Conservation (phyloP, 352 stramenopile genomes). For the Discostella stelligera region DNA sequence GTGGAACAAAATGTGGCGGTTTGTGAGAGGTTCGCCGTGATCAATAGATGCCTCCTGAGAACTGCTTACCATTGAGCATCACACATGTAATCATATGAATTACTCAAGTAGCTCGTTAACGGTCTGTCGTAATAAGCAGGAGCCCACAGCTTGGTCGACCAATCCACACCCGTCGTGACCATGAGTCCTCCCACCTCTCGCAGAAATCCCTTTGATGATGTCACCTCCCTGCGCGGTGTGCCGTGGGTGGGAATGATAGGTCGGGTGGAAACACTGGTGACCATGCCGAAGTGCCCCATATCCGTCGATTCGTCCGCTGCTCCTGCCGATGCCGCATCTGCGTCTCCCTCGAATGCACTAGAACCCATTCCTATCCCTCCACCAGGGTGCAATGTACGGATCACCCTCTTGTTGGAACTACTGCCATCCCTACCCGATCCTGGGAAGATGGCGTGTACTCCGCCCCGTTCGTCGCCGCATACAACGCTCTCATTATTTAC, state of each 20-base stretch:
- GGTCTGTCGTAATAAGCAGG: slow-evolving; percentile 70
- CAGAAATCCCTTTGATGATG: slow-evolving; percentile 67
- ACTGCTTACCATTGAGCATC: slow-evolving; percentile 74
- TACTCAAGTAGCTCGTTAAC: slow-evolving; percentile 75
- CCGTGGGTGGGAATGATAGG: slow-evolving; percentile 4
- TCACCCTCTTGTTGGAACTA: slow-evolving; percentile 24
- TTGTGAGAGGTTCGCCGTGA: not conserved
- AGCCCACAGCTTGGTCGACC: slow-evolving; percentile 78
- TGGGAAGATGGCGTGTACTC: slow-evolving; percentile 49
- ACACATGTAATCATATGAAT: slow-evolving; percentile 83
- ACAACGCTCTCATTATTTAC: slow-evolving; percentile 60
- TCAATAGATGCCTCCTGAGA: slow-evolving; percentile 4
- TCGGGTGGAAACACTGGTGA: slow-evolving; percentile 58
- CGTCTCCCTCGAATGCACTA: slow-evolving; percentile 30
- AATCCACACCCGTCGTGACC: slow-evolving; percentile 75
- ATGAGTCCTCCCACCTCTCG: slow-evolving; percentile 62
- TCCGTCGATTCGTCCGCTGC: slow-evolving; percentile 18
- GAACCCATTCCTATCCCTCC: not conserved
- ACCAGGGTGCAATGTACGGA: slow-evolving; percentile 39
- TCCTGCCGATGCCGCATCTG: slow-evolving; percentile 13
- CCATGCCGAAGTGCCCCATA: slow-evolving; percentile 73
- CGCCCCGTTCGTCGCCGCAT: slow-evolving; percentile 72
- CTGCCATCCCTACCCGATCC: slow-evolving; percentile 21
- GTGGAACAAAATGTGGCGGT: not conserved
- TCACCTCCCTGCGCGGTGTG: slow-evolving; percentile 46